phyloP scores from a whole-genome alignment of 2,329 filamentous ascomycete genomes.

The Talaromyces marneffei region DNA sequence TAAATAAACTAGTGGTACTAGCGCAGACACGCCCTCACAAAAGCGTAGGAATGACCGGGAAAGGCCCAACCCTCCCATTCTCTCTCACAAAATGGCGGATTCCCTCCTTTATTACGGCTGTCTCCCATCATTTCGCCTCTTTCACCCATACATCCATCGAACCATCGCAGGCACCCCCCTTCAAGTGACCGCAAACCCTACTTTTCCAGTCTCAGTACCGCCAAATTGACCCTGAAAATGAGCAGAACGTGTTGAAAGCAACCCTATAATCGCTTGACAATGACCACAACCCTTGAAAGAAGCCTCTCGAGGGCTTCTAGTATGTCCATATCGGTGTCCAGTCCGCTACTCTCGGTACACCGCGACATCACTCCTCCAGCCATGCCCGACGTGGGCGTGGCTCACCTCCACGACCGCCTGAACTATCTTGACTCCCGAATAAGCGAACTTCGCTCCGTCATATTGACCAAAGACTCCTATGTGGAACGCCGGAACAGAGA shows the following conservation, averaged over 20 bases:
- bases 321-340: constrained; percentile 33
- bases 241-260: neutral
- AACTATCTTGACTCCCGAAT: constrained; percentile 35
- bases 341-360: constrained; percentile 30
- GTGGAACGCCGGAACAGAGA: constrained; percentile 36
- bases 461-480: constrained; percentile 37
- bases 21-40: neutral
- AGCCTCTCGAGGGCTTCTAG: constrained; percentile 35
- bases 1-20: neutral
- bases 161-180: no score
- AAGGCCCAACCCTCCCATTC: neutral
- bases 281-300: constrained; percentile 33
- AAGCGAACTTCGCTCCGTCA: constrained; percentile 31
- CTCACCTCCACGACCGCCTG: constrained; percentile 34
- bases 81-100: neutral
- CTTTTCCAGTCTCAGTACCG: neutral
- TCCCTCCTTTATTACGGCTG: neutral
- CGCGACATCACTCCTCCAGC: constrained; percentile 31
- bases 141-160: neutral
- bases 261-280: constrained; percentile 14
- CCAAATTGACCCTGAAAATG: neutral
- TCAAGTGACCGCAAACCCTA: neutral
- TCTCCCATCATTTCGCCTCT: neutral
- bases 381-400: constrained; percentile 31
- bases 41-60: constrained; percentile 3